Percentiles rank a stretch among this genome's conserved stretches.
These are phyloP conservation scores for Paspalum vaginatum DNA, from an alignment of 176 grass and related monocot genomes.

Conservation along the genomic window DNA sequence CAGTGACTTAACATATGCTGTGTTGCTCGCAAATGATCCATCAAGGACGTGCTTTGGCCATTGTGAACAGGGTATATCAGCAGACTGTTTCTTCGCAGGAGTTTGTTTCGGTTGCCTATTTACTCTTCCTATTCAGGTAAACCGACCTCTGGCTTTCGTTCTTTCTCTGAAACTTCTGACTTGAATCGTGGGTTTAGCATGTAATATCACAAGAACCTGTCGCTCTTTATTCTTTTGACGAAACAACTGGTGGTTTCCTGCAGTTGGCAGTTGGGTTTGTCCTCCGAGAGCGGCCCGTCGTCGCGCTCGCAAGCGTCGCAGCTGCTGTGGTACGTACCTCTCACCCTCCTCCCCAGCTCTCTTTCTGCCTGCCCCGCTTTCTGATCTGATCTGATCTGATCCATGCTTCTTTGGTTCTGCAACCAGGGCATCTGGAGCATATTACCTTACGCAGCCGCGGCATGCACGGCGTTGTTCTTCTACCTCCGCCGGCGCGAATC, in stretches of 20 bases:
- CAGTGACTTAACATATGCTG: neutral
- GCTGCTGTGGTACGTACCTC: conserved; percentile 63
- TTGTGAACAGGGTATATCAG: conserved; percentile 69
- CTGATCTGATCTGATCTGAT: conserved; percentile 31
- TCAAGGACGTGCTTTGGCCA: conserved; percentile 32
- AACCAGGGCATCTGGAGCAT: conserved; percentile 70
- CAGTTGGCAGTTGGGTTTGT: conserved; percentile 73
- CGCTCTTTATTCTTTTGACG: conserved; percentile 20
- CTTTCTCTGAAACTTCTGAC: neutral
- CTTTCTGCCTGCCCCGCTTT: neutral
- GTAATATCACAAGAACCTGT: neutral
- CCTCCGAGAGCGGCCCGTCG: conserved; percentile 69
- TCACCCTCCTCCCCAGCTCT: neutral
- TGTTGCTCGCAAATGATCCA: conserved; percentile 1
- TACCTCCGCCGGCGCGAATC: conserved; percentile 50
- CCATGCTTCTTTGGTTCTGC: conserved; percentile 5
- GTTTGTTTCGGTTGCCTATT: conserved; percentile 81
- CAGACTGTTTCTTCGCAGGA: conserved; percentile 83
- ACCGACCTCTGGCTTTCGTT: neutral
- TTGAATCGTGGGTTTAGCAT: neutral
- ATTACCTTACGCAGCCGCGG: conserved; percentile 69
- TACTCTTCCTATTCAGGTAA: conserved; percentile 88
- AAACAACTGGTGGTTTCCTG: conserved; percentile 13
- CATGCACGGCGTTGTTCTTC: conserved; percentile 68
- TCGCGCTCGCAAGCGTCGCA: conserved; percentile 81